Evolutionary conservation across 768 basidiomycete species (phyloP), one percentile per base, ranked within the genome.

Genomic region (Lanmaoa pseudosensibilis): DNA sequence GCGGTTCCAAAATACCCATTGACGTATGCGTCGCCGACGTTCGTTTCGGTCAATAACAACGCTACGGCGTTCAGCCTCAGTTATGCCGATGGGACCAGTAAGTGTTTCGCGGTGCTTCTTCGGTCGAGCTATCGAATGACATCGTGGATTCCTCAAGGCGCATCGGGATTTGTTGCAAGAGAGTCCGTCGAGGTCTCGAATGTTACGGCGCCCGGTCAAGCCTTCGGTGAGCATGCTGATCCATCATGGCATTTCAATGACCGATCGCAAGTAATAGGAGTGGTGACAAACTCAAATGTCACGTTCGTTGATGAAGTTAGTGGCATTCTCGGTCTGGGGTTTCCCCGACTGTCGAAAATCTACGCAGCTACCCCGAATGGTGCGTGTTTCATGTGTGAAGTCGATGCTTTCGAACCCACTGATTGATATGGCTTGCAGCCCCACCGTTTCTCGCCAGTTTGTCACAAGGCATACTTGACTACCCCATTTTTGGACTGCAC

Each of bases 401-500:
- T 37, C 1, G 30, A n/a, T 16, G 45, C 10, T 40, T 27, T 18
- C 18, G 30, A 43, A 23, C 57, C 5, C 30, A 43, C 50, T 18
- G 9, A 15, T 7, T 46, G 37, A 40, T 30, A 10, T 32, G 38
- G 36, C 57, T 18, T 39, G 25, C 39, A 91, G 88, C 86, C 1
- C 81, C 83, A 0, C 86, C 90, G 0, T 88, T 91, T 73, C 78
- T 92, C 45, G 74, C 82, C 4, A 79, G 71, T 21, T 74, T 92
- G 48, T 83, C 86, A 55, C 76, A 80, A 58, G 90, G 88, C 18
- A 71, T 80, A 32, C 71, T 92, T 46, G 81, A 83, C 34, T 92
- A 90, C 65, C 90, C 90, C 1, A 64, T 92, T 10, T 92, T 92
- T 62, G 88, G 86, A n/a, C 62, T 92, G 27, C 84, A 79, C 62